A percentile compares a stretch with the other conserved stretches of the same genome.
Conservation (phyloP, 2,329 filamentous ascomycete genomes). For the Fusarium cicatricum region DNA sequence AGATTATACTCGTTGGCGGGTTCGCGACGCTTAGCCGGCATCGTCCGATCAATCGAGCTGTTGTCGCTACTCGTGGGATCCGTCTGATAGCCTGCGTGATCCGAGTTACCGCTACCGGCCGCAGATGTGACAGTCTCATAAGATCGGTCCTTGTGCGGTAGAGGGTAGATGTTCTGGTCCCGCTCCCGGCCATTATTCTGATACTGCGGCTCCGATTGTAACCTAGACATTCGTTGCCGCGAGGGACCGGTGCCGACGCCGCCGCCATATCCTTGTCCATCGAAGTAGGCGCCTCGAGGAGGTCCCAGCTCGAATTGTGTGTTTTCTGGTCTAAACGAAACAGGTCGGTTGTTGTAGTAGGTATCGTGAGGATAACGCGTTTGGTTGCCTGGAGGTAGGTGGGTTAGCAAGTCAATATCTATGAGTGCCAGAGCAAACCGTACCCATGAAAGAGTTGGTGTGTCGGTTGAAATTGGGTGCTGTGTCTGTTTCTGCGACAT, state of each 20-base stretch:
- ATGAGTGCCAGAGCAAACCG: neutral
- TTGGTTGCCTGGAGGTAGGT: constrained; percentile 40
- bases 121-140: constrained; percentile 88
- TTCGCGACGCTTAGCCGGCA: constrained; percentile 62
- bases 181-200: constrained; percentile 46
- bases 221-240: constrained; percentile 49
- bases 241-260: constrained; percentile 42
- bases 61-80: constrained; percentile 90
- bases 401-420: neutral
- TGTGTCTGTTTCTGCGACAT: constrained; percentile 55
- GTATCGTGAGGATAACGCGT: constrained; percentile 60
- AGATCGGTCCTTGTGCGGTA: constrained; percentile 75
- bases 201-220: constrained; percentile 58
- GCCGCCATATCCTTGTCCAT: constrained; percentile 51
- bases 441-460: constrained; percentile 65
- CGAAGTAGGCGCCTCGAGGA: constrained; percentile 54
- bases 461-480: constrained; percentile 61
- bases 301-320: constrained; percentile 51
- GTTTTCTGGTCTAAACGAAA: constrained; percentile 51
- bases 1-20: constrained; percentile 72
- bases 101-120: constrained; percentile 76
- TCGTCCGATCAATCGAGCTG: constrained; percentile 83
- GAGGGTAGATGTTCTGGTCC: constrained; percentile 58
- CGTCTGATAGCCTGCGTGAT: constrained; percentile 81
- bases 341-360: constrained; percentile 58